Evolutionary conservation across 306 rosid species (phyloP).

Genomic region (Casuarina cunninghamiana): DNA sequence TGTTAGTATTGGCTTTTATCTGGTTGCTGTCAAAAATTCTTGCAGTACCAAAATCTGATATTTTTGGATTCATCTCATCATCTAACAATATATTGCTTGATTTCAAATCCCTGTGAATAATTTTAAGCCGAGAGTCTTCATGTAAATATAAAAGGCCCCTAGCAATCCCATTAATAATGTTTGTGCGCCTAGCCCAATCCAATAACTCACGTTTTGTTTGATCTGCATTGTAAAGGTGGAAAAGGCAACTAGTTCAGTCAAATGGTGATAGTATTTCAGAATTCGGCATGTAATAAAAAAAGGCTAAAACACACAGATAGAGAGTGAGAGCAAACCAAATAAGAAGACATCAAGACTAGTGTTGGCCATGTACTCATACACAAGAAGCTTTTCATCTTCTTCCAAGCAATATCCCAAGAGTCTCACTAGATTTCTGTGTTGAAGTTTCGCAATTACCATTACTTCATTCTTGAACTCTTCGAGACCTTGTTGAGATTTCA

Average conservation of each 20-base stretch:
- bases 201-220: background rate
- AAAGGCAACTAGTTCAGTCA: background rate
- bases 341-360: constrained; percentile 24
- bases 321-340: constrained; percentile 30
- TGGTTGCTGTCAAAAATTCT: constrained; percentile 14
- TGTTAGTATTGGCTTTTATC: constrained; percentile 6
- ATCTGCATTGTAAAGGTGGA: constrained; percentile 2
- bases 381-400: constrained; percentile 35
- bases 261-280: background rate
- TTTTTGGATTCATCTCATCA: constrained; percentile 16
- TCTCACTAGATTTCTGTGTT: constrained; percentile 42
- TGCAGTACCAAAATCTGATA: constrained; percentile 18
- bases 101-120: constrained; percentile 17
- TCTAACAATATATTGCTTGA: constrained; percentile 10
- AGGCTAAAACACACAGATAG: background rate
- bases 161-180: constrained; percentile 6
- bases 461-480: constrained; percentile 32
- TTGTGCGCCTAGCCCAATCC: background rate
- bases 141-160: constrained; percentile 19
- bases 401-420: constrained; percentile 41
- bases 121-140: constrained; percentile 18
- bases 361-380: constrained; percentile 44
- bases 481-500: constrained; percentile 23
- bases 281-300: background rate
- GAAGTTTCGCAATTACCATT: constrained; percentile 30